Base-by-base conservation (phyloP, 192 early-diverging fungal species). In the Entomortierella lignicola region DNA sequence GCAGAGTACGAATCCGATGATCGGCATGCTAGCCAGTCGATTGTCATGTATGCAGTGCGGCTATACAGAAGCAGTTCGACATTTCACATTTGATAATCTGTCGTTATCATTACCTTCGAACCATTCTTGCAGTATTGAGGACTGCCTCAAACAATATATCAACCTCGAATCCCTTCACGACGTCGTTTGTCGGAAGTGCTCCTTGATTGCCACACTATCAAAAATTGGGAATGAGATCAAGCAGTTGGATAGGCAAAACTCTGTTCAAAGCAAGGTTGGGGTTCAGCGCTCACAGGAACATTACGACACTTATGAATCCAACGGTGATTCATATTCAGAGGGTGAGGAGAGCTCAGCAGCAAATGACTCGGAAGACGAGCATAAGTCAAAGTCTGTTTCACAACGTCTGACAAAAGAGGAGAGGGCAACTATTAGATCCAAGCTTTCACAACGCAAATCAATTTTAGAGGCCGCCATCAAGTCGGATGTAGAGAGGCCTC, bases 31-130 rank as follows among this genome's bases (percentile, higher is more conserved):
- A 39, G 94, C 93, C 8, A 91, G 84, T 63, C 85, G 89, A 23
- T 86, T 95, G 52, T 91, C 92, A 26, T 97, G 95, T 67, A 81
- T 85, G 44, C 84, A 89, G 43, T 97, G 95, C 61, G 91, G 92
- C 8, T 94, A 95, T 53, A 91, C 92, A 18, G 89, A 89, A 58
- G 91, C 91, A 0, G 84, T 94, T 17, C 89, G 92, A 0, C 93
- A 94, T 63, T 92, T 92, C 72, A 88, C 91, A 20, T 95, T 95
- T 82, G 92, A 94, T 75, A 94, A 92, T 58, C 65, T 94, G 0
- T 92, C 91, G 18, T 80, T 95, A n/a, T 82, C 86, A 26, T 74
- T 93, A 44, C 93, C 95, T 8, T 72, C 74, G 20, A 61, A 50
- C 32, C 85, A 79, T 17, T 84, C 85, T 5, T 80, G 81, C 42